phyloP scores from a whole-genome alignment of 768 basidiomycete genomes.

The Pholiota conissans region DNA sequence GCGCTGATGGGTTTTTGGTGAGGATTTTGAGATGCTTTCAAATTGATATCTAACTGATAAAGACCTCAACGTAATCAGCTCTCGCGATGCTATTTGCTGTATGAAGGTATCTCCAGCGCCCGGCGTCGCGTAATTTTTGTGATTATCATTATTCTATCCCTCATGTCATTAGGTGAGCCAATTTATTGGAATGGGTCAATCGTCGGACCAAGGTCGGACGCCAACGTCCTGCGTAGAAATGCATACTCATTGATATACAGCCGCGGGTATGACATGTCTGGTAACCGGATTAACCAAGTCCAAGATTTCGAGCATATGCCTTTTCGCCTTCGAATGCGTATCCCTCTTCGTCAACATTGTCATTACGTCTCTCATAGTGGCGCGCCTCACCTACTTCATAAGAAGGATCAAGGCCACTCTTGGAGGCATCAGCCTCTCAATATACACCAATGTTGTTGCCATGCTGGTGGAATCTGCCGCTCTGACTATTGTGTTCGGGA shows the following conservation, averaged over 20 bases:
- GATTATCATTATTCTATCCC: not conserved
- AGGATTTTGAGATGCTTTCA: not conserved
- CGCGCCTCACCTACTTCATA: not conserved
- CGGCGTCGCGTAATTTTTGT: not conserved
- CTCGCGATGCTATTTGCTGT: not conserved
- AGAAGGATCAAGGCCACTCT: not conserved
- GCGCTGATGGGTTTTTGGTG: not conserved
- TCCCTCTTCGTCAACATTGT: not conserved
- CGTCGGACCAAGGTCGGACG: not conserved
- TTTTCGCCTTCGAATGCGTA: not conserved
- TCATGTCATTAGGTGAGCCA: not conserved
- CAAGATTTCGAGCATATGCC: not conserved
- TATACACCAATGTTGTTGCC: not conserved
- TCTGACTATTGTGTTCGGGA: not conserved
- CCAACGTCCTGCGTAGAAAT: not conserved
- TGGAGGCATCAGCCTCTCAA: not conserved
- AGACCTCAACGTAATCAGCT: not conserved
- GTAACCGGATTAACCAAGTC: not conserved
- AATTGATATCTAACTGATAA: no score
- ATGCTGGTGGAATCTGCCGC: not conserved
- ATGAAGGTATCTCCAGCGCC: not conserved
- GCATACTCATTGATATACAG: not conserved
- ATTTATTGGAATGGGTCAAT: not conserved
- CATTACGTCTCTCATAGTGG: not conserved
- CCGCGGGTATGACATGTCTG: not conserved